These are phyloP conservation scores for Coemansia sp. DNA, from an alignment of 192 early-diverging fungal genomes.

Conservation along the genomic window DNA sequence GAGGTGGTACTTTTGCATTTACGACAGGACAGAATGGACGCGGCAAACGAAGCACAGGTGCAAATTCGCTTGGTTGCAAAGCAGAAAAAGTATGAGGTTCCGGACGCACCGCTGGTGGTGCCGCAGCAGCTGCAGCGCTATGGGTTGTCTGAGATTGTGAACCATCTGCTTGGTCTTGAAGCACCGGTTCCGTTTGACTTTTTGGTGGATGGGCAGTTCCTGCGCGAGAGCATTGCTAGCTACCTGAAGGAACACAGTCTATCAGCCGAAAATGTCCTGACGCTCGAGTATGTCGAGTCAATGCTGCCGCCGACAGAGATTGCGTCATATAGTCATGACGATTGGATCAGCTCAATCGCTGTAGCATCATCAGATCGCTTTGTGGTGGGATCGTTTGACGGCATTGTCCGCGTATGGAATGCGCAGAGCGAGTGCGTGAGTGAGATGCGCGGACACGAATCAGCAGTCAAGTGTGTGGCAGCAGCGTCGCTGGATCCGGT, in stretches of 20 bases:
- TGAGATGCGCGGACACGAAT: slow-evolving; percentile 67
- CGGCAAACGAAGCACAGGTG: slow-evolving; percentile 59
- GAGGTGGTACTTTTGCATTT: neutral
- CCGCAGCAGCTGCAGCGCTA: slow-evolving; percentile 82
- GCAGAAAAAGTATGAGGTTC: slow-evolving; percentile 72
- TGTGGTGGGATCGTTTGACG: slow-evolving; percentile 84
- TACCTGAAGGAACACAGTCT: slow-evolving; percentile 66
- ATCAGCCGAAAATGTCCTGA: slow-evolving; percentile 75
- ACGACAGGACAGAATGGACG: slow-evolving; percentile 30
- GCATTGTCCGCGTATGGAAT: slow-evolving; percentile 81
- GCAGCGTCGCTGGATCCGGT: slow-evolving; percentile 43
- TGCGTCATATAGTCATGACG: slow-evolving; percentile 84
- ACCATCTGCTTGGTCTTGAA: slow-evolving; percentile 72
- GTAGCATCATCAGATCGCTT: slow-evolving; percentile 43
- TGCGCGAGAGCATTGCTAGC: slow-evolving; percentile 70
- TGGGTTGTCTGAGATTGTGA: slow-evolving; percentile 92
- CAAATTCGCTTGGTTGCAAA: slow-evolving; percentile 84
- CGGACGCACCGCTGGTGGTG: slow-evolving; percentile 82
- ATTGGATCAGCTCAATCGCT: slow-evolving; percentile 86
- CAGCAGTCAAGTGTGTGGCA: slow-evolving; percentile 76
- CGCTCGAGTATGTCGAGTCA: slow-evolving; percentile 90
- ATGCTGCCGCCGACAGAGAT: slow-evolving; percentile 81
- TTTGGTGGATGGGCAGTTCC: slow-evolving; percentile 87
- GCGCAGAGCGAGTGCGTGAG: slow-evolving; percentile 66
- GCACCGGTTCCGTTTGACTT: slow-evolving; percentile 88